phyloP scores from a whole-genome alignment of 192 early-diverging fungal genomes.

The Coemansia biformis region DNA sequence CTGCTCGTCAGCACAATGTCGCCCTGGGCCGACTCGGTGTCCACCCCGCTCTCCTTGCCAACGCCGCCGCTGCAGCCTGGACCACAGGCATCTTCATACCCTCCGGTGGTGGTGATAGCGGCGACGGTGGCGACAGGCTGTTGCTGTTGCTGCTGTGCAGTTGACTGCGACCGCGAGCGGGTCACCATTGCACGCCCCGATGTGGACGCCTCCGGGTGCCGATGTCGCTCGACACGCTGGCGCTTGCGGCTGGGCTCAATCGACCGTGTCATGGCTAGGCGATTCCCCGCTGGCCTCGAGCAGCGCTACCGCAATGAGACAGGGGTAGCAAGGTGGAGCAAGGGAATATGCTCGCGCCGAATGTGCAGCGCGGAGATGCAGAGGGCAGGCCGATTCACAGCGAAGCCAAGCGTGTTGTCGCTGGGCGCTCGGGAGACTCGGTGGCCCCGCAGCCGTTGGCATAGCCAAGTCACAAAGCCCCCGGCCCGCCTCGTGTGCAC shows the following conservation, averaged over 20 bases:
- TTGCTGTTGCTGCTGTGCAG: constrained; percentile 16
- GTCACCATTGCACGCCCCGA: constrained; percentile 33
- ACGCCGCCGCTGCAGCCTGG: not conserved
- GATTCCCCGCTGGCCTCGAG: not conserved
- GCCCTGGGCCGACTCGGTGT: not conserved
- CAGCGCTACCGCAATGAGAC: not conserved
- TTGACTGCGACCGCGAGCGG: constrained; percentile 39
- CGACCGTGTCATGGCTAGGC: constrained; percentile 22
- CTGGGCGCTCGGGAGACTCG: too few relatives aligned
- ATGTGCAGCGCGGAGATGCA: too few relatives aligned
- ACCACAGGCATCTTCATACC: not conserved
- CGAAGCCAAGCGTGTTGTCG: too few relatives aligned
- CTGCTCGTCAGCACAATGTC: constrained; percentile 24
- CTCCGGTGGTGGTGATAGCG: not conserved
- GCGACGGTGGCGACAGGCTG: too few relatives aligned
- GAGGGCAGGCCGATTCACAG: too few relatives aligned
- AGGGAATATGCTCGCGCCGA: too few relatives aligned
- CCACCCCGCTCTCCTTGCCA: not conserved
- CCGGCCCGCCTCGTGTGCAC: too few relatives aligned
- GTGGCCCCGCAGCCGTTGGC: too few relatives aligned
- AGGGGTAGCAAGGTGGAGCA: too few relatives aligned
- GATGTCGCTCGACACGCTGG: constrained; percentile 20
- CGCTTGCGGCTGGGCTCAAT: constrained; percentile 36
- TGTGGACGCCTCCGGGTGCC: constrained; percentile 1
- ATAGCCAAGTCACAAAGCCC: too few relatives aligned